Base-by-base conservation (phyloP, 2,329 filamentous ascomycete species). In the Talaromyces sp. region DNA sequence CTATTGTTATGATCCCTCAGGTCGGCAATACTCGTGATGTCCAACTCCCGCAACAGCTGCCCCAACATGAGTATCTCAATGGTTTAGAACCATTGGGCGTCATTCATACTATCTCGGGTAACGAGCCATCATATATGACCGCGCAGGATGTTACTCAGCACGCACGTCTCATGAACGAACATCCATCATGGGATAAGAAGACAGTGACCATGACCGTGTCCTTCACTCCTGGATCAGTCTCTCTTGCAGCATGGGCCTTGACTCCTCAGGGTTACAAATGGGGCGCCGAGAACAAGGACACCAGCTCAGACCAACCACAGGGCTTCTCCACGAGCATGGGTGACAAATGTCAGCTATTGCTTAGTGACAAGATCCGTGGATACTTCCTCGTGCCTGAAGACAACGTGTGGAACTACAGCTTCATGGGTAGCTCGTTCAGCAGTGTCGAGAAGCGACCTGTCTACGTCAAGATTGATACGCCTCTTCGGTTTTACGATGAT, bases 1-100 rank as follows among this genome's bases (percentile, higher is more conserved):
- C 92, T 70, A 97, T 99, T 72, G 94, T 97, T 71, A 95, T 99
- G 91, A 88, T 99, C 17, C 96, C 95, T 5, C 95, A 99, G 79
- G 93, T 98, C 66, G 95, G 95, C 65, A 95, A 91, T 67, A 90
- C 95, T 13, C 92, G 94, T 67, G 93, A 94, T 72, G 90, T 98
- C 4, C 93, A 97, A 77, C 83, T 98, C 49, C 93, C 95, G 1
- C 90, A 96, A 67, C 88, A 95, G 70, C 82, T 98, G 11, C 96
- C 95, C 3, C 90, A 96, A 78, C 93, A 97, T 79, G 93, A 97
- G 74, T 92, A 93, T 76, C 87, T 99, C 49, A 87, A 90, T 67
- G 86, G 85, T 64, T 85, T 99, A 76, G 95, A 99, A 80, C 92
- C 95, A 5, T 85, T 99, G 13, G 95, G 95, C 71, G 85, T 98